Percentiles rank a stretch among this genome's conserved stretches.
Evolutionary conservation across 2,329 filamentous ascomycete genomes (phyloP).

Genomic region (Hypomyces rosellus): DNA sequence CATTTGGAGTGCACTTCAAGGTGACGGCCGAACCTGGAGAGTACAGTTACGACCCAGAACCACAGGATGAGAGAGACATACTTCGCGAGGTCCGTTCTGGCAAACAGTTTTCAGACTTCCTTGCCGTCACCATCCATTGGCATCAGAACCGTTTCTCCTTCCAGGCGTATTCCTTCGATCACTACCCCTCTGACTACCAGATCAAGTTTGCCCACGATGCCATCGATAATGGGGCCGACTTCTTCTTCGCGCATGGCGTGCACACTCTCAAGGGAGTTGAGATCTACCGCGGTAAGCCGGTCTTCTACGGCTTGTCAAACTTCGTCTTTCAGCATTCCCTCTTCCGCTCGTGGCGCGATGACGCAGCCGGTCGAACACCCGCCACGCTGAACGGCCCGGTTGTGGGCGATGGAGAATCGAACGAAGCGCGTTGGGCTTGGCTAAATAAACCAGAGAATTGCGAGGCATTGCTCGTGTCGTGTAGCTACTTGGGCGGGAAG

Average conservation of each 20-base stretch:
- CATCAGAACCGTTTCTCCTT: conserved; percentile 8
- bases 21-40: too few species aligned
- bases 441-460: conserved; percentile 1
- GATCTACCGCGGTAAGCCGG: conserved; percentile 4
- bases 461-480: conserved; percentile 1
- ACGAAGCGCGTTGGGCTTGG: conserved; percentile 6
- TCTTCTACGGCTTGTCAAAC: conserved; percentile 5
- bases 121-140: conserved; percentile 5
- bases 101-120: conserved; percentile 6
- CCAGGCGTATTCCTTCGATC: conserved; percentile 6
- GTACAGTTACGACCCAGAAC: not conserved
- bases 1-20: too few species aligned
- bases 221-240: conserved; percentile 5
- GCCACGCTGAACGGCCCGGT: not conserved
- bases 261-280: conserved; percentile 7
- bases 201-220: conserved; percentile 1
- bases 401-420: conserved; percentile 1
- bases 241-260: conserved; percentile 6
- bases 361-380: conserved; percentile 1
- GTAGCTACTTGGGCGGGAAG: conserved; percentile 1
- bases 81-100: conserved; percentile 6
- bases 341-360: conserved; percentile 7
- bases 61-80: conserved; percentile 1
- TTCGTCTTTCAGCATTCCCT: conserved; percentile 6
- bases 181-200: conserved; percentile 6